Evolutionary conservation across 2,329 filamentous ascomycete species (phyloP).

Genomic region (Talaromyces sp.): DNA sequence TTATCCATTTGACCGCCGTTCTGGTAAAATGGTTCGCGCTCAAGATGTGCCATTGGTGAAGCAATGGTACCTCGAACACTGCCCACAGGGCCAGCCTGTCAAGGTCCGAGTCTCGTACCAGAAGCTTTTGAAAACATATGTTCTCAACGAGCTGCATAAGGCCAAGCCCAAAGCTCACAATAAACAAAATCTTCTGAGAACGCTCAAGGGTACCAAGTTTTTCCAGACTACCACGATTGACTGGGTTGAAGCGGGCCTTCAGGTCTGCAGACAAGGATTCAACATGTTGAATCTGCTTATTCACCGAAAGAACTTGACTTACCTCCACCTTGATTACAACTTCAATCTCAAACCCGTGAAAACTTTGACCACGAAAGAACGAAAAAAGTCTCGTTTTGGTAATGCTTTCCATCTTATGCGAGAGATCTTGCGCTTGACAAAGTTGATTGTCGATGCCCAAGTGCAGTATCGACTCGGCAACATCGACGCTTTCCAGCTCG

Average conservation of each 20-base stretch:
- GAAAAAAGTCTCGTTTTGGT: slow-evolving; percentile 98
- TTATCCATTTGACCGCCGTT: slow-evolving; percentile 89
- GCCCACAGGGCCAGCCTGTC: slow-evolving; percentile 83
- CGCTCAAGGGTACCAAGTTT: slow-evolving; percentile 94
- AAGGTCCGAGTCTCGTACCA: slow-evolving; percentile 98
- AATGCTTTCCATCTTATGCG: slow-evolving; percentile 99
- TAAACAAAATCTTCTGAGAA: slow-evolving; percentile 85
- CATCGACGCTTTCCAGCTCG: slow-evolving; percentile 97
- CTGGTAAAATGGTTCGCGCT: slow-evolving; percentile 91
- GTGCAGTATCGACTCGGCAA: slow-evolving; percentile 97
- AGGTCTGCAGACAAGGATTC: slow-evolving; percentile 96
- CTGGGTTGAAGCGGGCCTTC: slow-evolving; percentile 97
- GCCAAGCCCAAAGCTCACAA: slow-evolving; percentile 93
- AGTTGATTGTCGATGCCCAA: slow-evolving; percentile 96
- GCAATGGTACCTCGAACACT: slow-evolving; percentile 97
- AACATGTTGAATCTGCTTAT: slow-evolving; percentile 99
- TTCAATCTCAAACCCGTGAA: slow-evolving; percentile 99
- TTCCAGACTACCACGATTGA: slow-evolving; percentile 99
- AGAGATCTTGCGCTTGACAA: slow-evolving; percentile 91
- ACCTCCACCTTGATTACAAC: slow-evolving; percentile 97
- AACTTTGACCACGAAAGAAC: slow-evolving; percentile 95
- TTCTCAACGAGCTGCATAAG: slow-evolving; percentile 94
- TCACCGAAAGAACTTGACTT: slow-evolving; percentile 96
- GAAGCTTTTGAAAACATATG: slow-evolving; percentile 92
- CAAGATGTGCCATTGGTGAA: slow-evolving; percentile 97